A percentile compares a stretch with the other conserved stretches of the same genome.
Conservation (phyloP, 768 basidiomycete species). For the Gymnopilus dilepis region DNA sequence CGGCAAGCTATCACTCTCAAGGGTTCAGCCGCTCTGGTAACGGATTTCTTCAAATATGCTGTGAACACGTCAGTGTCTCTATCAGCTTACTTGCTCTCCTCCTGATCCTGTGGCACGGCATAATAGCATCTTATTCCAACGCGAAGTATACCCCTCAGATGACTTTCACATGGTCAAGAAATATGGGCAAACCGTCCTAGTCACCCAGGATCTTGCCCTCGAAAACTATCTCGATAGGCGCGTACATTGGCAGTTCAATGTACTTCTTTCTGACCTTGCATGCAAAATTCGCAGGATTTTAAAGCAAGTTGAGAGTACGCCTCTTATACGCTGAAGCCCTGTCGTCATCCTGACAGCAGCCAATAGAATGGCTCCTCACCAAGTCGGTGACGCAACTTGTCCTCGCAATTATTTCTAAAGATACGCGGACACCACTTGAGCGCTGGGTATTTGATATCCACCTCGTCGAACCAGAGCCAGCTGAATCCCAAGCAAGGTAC, state of each 20-base stretch:
- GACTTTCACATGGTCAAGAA: slow-evolving; percentile 99
- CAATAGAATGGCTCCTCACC: slow-evolving; percentile 88
- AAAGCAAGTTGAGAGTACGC: slow-evolving; percentile 88
- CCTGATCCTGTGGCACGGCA: slow-evolving; percentile 13
- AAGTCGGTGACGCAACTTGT: slow-evolving; percentile 94
- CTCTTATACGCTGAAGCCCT: slow-evolving; percentile 11
- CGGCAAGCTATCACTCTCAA: slow-evolving; percentile 92
- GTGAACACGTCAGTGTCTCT: slow-evolving; percentile 81
- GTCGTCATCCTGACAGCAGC: background rate
- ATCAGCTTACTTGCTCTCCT: slow-evolving; percentile 11
- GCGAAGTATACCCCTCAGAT: slow-evolving; percentile 96
- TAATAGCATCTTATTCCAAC: slow-evolving; percentile 93
- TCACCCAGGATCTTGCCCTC: slow-evolving; percentile 91
- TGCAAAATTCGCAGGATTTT: slow-evolving; percentile 64
- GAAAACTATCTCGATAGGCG: slow-evolving; percentile 93
- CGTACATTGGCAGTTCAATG: slow-evolving; percentile 36
- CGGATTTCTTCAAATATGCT: slow-evolving; percentile 99
- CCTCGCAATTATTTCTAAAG: slow-evolving; percentile 94
- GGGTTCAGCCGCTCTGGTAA: slow-evolving; percentile 91
- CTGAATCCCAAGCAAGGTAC: slow-evolving; percentile 51
- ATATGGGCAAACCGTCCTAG: slow-evolving; percentile 94
- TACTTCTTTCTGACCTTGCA: background rate
- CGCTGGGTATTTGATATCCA: slow-evolving; percentile 99
- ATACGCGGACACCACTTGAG: slow-evolving; percentile 89
- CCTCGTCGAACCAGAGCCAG: slow-evolving; percentile 64